A percentile compares a stretch with the other conserved stretches of the same genome.
Conservation (phyloP, 306 rosid genomes). For the Rosa rugosa region DNA sequence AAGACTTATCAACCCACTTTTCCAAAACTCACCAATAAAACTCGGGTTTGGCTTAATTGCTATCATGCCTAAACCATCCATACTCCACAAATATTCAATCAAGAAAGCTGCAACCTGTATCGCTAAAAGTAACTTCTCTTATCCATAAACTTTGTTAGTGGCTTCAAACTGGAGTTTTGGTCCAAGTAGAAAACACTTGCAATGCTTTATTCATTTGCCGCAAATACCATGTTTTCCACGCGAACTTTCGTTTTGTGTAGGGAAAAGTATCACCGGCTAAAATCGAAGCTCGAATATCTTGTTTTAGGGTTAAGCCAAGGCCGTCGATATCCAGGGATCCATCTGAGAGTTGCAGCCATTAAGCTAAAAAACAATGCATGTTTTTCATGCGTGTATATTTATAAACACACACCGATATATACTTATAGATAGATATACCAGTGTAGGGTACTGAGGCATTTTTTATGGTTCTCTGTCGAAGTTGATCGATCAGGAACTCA, state of each 20-base stretch:
- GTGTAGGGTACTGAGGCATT: no score
- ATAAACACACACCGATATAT: background rate
- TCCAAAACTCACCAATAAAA: background rate
- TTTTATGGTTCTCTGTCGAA: background rate
- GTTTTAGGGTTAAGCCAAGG: background rate
- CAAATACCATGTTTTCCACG: background rate
- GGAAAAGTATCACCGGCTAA: background rate
- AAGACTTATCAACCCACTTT: background rate
- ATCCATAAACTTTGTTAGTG: background rate
- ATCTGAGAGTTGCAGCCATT: background rate
- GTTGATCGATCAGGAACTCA: background rate
- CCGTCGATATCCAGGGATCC: background rate
- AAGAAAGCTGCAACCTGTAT: background rate
- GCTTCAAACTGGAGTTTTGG: background rate
- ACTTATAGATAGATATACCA: background rate
- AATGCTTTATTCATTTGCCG: background rate
- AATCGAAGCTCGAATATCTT: background rate
- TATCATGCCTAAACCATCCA: background rate
- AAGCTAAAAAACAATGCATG: background rate
- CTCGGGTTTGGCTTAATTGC: background rate
- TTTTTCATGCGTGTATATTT: background rate
- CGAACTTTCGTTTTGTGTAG: background rate
- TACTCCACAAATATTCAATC: background rate
- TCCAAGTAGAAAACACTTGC: background rate
- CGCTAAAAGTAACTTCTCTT: background rate